Conservation (phyloP, 768 basidiomycete species). For the Rhizopogon vesiculosus region DNA sequence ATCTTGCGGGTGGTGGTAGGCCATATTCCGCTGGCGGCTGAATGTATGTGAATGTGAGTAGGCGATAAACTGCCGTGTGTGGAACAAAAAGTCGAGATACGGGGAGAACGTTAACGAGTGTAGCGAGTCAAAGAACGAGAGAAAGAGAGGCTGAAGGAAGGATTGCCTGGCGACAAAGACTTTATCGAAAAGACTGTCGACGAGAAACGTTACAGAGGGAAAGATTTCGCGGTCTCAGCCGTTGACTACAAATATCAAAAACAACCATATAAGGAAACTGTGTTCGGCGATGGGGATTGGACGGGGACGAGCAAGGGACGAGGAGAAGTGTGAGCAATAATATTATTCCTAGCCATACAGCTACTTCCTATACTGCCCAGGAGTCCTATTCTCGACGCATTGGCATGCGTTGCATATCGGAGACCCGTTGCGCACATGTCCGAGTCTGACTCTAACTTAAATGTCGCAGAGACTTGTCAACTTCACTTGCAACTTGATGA, state of each 20-base stretch:
- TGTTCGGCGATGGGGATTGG: background rate
- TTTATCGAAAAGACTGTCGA: conserved; percentile 5
- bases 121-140: background rate
- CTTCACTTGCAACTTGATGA: no score
- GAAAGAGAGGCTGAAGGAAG: conserved; percentile 6
- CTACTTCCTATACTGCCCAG: no score
- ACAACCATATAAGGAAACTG: conserved; percentile 1
- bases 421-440: no score
- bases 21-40: conserved; percentile 34
- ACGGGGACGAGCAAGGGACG: no score
- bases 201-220: conserved; percentile 2
- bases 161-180: background rate
- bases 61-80: background rate
- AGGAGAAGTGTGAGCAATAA: no score
- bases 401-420: no score
- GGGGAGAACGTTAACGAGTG: background rate
- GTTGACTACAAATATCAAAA: conserved; percentile 2
- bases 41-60: background rate
- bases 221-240: background rate
- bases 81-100: background rate
- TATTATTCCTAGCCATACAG: no score
- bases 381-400: no score
- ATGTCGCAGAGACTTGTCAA: no score
- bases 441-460: no score
- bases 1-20: conserved; percentile 47